phyloP scores from a whole-genome alignment of 192 early-diverging fungal genomes.

The Umbelopsis isabellina region DNA sequence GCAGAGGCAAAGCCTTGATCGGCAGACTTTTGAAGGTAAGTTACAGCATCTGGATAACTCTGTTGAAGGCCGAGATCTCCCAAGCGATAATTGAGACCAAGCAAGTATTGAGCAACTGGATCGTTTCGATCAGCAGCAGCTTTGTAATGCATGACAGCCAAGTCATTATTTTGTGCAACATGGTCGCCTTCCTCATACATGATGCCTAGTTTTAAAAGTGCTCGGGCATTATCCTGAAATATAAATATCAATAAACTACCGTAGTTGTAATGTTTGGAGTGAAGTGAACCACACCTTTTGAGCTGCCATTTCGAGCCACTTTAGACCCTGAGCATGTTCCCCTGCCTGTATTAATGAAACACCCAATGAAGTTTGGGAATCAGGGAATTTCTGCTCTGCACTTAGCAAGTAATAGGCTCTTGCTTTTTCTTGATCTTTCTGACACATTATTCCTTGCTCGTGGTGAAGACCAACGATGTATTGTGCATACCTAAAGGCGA shows the following conservation, averaged over 20 bases:
- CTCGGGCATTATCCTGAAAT: slow-evolving; percentile 33
- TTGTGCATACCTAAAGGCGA: slow-evolving; percentile 35
- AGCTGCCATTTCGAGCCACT: slow-evolving; percentile 37
- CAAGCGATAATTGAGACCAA: slow-evolving; percentile 35
- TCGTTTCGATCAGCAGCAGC: slow-evolving; percentile 28
- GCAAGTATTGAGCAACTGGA: slow-evolving; percentile 35
- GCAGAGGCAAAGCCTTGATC: slow-evolving; percentile 33
- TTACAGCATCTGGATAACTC: slow-evolving; percentile 26
- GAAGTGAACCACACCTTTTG: slow-evolving; percentile 29
- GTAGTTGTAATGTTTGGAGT: background rate
- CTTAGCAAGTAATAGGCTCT: slow-evolving; percentile 31
- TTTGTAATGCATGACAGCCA: slow-evolving; percentile 35
- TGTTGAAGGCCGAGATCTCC: slow-evolving; percentile 30
- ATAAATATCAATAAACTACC: background rate
- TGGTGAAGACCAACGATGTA: slow-evolving; percentile 40
- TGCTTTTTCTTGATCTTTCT: slow-evolving; percentile 28
- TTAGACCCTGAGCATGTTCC: slow-evolving; percentile 26
- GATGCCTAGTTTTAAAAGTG: slow-evolving; percentile 36
- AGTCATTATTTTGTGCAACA: slow-evolving; percentile 27
- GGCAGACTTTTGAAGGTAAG: slow-evolving; percentile 23
- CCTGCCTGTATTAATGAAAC: slow-evolving; percentile 23
- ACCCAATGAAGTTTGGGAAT: slow-evolving; percentile 43
- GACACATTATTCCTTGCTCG: slow-evolving; percentile 32
- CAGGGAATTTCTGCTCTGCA: slow-evolving; percentile 36
- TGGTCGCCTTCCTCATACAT: slow-evolving; percentile 37